These are phyloP conservation scores for Globisporangium paroecandrum DNA, from an alignment of 352 stramenopile genomes.

Conservation along the genomic window DNA sequence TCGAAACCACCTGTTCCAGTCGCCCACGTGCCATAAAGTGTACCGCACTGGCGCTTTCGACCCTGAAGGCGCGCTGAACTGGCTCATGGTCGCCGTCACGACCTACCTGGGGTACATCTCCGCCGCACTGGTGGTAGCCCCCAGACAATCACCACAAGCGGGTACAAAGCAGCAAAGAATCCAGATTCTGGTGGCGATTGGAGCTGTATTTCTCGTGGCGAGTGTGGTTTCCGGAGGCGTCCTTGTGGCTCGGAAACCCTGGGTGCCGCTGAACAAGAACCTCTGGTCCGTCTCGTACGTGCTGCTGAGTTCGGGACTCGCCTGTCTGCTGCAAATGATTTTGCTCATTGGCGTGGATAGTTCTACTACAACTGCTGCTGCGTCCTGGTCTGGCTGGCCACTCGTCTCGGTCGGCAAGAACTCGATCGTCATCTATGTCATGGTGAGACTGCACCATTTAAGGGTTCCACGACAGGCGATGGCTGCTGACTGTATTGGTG, in stretches of 20 bases:
- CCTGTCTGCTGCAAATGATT: slow-evolving; percentile 27
- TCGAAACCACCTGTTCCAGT: slow-evolving; percentile 54
- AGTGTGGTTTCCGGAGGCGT: slow-evolving; percentile 19
- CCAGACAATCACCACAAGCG: background rate
- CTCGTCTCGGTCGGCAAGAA: slow-evolving; percentile 64
- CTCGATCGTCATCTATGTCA: slow-evolving; percentile 67
- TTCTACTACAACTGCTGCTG: background rate
- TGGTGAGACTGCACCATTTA: slow-evolving; percentile 31
- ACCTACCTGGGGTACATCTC: slow-evolving; percentile 63
- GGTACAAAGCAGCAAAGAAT: background rate
- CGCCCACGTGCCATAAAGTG: slow-evolving; percentile 47
- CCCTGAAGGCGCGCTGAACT: slow-evolving; percentile 78
- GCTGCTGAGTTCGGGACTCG: slow-evolving; percentile 39
- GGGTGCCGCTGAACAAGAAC: slow-evolving; percentile 86
- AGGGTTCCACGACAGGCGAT: background rate
- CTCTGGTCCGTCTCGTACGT: slow-evolving; percentile 78
- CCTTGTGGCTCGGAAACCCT: slow-evolving; percentile 7
- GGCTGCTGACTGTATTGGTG: slow-evolving; percentile 2
- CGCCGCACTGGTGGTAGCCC: slow-evolving; percentile 28
- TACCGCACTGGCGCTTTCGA: slow-evolving; percentile 70
- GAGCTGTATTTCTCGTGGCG: slow-evolving; percentile 3
- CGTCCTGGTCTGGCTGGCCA: slow-evolving; percentile 22
- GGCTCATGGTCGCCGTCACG: slow-evolving; percentile 58
- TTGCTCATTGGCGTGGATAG: slow-evolving; percentile 23
- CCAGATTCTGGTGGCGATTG: slow-evolving; percentile 5